A percentile compares a stretch with the other conserved stretches of the same genome.
phyloP scores from a whole-genome alignment of 2,329 filamentous ascomycete genomes.

The Cladophialophora yegresii region DNA sequence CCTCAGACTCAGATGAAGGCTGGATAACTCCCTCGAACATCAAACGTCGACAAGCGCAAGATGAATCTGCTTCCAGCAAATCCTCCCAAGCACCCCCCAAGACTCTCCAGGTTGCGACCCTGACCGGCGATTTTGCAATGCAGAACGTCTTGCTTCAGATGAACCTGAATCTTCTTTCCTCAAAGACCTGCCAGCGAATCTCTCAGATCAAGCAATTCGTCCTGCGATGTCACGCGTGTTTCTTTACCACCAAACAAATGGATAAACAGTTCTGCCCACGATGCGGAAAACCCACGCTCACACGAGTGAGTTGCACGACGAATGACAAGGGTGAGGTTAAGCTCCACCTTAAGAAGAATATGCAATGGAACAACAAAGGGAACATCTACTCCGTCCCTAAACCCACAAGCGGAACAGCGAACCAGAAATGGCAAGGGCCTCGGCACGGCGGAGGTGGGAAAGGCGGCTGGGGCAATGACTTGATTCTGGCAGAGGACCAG shows the following conservation, averaged over 20 bases:
- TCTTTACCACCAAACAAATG: conserved; percentile 80
- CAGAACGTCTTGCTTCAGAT: conserved; percentile 95
- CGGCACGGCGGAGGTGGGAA: conserved; percentile 73
- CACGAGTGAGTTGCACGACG: conserved; percentile 81
- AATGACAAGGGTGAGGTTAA: conserved; percentile 77
- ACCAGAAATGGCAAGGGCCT: conserved; percentile 65
- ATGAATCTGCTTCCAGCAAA: conserved; percentile 55
- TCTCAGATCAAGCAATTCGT: conserved; percentile 84
- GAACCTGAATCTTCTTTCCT: conserved; percentile 85
- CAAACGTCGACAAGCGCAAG: conserved; percentile 75
- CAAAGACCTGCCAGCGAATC: conserved; percentile 72
- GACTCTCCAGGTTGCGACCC: conserved; percentile 80
- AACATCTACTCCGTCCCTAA: conserved; percentile 94
- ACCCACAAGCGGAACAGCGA: conserved; percentile 76
- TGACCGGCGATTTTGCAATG: conserved; percentile 96
- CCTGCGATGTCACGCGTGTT: conserved; percentile 91
- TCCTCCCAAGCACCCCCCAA: conserved; percentile 56
- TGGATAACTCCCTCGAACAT: conserved; percentile 97
- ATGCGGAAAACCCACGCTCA: conserved; percentile 85
- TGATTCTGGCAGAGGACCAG: conserved; percentile 92
- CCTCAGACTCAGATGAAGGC: conserved; percentile 59
- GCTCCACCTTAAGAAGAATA: conserved; percentile 88
- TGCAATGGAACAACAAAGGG: conserved; percentile 92
- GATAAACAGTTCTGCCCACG: conserved; percentile 86
- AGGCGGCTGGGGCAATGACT: conserved; percentile 77